Base-by-base conservation (phyloP, 192 early-diverging fungal genomes). In the Entophlyctis helioformis region DNA sequence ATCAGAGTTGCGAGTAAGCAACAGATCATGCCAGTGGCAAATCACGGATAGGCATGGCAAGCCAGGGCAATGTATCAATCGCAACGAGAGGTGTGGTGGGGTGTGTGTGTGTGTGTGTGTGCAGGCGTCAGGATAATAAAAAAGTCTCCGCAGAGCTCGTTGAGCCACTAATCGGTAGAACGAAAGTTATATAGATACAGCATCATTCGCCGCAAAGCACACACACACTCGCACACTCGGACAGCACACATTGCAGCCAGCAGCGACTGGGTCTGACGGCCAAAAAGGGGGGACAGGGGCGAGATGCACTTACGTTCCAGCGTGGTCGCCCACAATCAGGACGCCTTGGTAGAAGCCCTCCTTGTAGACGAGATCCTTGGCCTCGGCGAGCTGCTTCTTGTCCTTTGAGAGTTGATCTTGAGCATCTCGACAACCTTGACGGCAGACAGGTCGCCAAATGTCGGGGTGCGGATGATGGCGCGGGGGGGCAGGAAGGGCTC, bases 341-440 rank as follows among this genome's bases (percentile, higher is more conserved):
- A 64, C 70, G 36, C 96, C 96, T 44, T 74, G 72, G 63, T 98
- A 96, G 69, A 96, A 98, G 37, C 89, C 91, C 71, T 94, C 96
- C 76, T 96, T 96, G 70, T 98, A 98, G 12, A 84, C 86, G 21
- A 78, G 59, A 12, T 91, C 89, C 78, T 98, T 98, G 39, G 93
- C 93, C 50, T 85, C 71, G 6, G 85, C 86, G 34, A 98, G 73
- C 74, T 92, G 83, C 39, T 68, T 64, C 49, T 85, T 87, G 72
- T 98, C 96, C 70, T 96, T 96, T 91, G 96, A 44, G 84, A 87
- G 63, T 85, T 77, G 62, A 98, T 92, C 71, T 98, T 98, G 66
- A 88, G 74, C 60, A 90, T 60, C 51, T 89, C 78, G 55, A 91
- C 91, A 28, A 87, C 71, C 24, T 67, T 72, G 9, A 84, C 84